Conservation (phyloP, 1,284 basidiomycete genomes). For the Ustilago shanxiensis region DNA sequence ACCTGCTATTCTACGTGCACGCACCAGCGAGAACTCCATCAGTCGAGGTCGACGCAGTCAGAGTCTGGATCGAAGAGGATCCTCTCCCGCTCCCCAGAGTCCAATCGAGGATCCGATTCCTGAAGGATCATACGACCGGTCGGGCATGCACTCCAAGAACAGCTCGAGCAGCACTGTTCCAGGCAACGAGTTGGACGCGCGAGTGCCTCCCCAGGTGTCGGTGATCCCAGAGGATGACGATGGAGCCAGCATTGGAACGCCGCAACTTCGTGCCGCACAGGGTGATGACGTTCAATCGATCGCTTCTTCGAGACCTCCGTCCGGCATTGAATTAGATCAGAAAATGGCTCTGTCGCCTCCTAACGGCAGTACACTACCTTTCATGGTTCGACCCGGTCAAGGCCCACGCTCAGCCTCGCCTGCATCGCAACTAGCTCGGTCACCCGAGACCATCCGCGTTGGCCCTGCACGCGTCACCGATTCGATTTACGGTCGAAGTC, state of each 20-base stretch:
- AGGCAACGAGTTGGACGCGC: constrained; percentile 15
- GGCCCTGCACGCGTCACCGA: constrained; percentile 31
- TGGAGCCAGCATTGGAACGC: constrained; percentile 9
- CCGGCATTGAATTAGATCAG: constrained; percentile 6
- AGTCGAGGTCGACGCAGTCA: constrained; percentile 32
- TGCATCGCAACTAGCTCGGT: constrained; percentile 40
- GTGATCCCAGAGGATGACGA: constrained; percentile 45
- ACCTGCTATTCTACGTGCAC: constrained; percentile 34
- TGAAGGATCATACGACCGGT: constrained; percentile 11
- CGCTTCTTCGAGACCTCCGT: neutral
- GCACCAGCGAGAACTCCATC: constrained; percentile 42
- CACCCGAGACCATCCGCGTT: constrained; percentile 46
- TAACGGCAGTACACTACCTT: constrained; percentile 4
- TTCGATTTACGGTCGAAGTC: constrained; percentile 46
- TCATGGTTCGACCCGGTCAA: constrained; percentile 14
- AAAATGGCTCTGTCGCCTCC: constrained; percentile 29
- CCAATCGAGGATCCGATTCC: constrained; percentile 17
- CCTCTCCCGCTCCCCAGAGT: constrained; percentile 25
- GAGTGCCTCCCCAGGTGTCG: constrained; percentile 30
- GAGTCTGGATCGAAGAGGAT: constrained; percentile 24
- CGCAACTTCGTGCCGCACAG: constrained; percentile 1
- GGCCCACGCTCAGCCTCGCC: constrained; percentile 39
- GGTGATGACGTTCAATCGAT: neutral
- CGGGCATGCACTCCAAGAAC: constrained; percentile 33
- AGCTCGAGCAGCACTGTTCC: constrained; percentile 35